Base-by-base conservation (phyloP, 2,329 filamentous ascomycete species). In the Neonectria magnoliae region DNA sequence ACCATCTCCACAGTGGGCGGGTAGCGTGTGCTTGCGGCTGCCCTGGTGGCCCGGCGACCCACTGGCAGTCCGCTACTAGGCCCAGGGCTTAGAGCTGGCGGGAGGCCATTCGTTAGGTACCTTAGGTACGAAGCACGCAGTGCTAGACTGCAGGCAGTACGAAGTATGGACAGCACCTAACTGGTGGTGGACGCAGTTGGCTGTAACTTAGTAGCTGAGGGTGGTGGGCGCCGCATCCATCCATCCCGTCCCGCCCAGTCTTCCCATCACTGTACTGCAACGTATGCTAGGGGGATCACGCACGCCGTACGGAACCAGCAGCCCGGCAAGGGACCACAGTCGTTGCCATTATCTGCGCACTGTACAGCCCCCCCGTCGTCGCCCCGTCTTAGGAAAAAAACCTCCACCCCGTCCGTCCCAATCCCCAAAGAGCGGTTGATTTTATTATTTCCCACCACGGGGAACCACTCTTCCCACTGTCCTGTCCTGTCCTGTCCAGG, bases 401-500 rank as follows among this genome's bases (percentile, higher is more conserved):
- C 70, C 68, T 72, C 70, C 68, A 72, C 71, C 68, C 60, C 48
- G 56, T 42, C 61, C 56, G 54, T 56, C 52, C 59, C 59, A 54
- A 44, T 56, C 59, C 51, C 60, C 48, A 52, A 52, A 57, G 45
- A 42, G 44, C 50, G 54, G 54, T 52, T 51, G 50, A 60, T 51
- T 53, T 42, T 41, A 64, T 64, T 58, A 64, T 68, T 65, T 69
- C 65, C 71, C 65, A 67, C 66, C 66, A 68, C 68, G 66, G 66
- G 36, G 68, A 71, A 69, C 67, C 71, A 65, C 70, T 65, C 59
- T 59, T 60, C 57, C 57, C 51, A 56, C 59, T 56, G 33, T 47
- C 52, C 51, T 29, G 57, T 51, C 51, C 45, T 48, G 53, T 56
- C 58, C 25, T n/a, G 45, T 50, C 45, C 45, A 18, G 45, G n/a